Conservation (phyloP, 208 protist species). For the Kentomonas sorsogonicus region DNA sequence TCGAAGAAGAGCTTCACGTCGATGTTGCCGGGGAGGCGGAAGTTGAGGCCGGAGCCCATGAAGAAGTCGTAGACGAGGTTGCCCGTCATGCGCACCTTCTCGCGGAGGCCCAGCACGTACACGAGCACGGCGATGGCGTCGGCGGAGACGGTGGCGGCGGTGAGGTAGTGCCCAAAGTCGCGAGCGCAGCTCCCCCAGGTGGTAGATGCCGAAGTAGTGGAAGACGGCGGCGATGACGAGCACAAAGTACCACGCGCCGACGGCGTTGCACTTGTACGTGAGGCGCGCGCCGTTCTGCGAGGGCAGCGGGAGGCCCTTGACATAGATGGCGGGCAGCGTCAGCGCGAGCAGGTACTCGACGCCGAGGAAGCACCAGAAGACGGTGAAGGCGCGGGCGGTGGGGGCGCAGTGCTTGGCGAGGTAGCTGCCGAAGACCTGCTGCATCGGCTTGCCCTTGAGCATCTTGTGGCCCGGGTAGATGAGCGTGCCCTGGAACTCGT, state of each 20-base stretch:
- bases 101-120: conserved; percentile 58
- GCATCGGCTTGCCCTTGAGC: conserved; percentile 51
- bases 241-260: conserved; percentile 78
- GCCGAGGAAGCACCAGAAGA: conserved; percentile 66
- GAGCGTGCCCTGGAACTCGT: conserved; percentile 71
- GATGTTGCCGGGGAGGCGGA: conserved; percentile 82
- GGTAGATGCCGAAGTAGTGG: conserved; percentile 68
- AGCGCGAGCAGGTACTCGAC: conserved; percentile 76
- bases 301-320: conserved; percentile 80
- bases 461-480: conserved; percentile 77
- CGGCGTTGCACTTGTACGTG: conserved; percentile 89
- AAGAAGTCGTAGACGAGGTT: conserved; percentile 95
- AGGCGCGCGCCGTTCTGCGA: conserved; percentile 78
- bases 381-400: conserved; percentile 30
- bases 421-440: conserved; percentile 38
- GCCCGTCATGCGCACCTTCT: conserved; percentile 79
- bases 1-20: conserved; percentile 94
- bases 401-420: conserved; percentile 46
- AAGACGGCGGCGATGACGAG: conserved; percentile 49
- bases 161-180: conserved; percentile 74
- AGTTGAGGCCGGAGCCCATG: conserved; percentile 90
- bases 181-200: conserved; percentile 51
- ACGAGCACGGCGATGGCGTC: conserved; percentile 69
- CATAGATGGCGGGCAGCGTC: conserved; percentile 64
- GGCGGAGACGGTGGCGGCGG: conserved; percentile 67